Evolutionary conservation across 2,329 filamentous ascomycete species (phyloP).

Genomic region (Nemania diffusa): DNA sequence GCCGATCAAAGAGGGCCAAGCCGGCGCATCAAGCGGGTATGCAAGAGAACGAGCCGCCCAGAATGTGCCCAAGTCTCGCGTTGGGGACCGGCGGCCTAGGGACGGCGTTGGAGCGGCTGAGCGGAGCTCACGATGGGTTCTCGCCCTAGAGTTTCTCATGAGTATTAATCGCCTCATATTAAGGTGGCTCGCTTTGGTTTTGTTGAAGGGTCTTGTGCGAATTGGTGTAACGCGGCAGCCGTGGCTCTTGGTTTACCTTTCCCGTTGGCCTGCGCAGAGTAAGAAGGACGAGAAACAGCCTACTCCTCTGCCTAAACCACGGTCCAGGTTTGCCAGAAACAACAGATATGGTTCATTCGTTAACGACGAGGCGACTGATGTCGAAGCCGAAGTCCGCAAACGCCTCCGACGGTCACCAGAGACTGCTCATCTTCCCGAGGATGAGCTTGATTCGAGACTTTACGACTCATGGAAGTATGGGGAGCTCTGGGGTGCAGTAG

Average conservation of each 20-base stretch:
- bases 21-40: constrained; percentile 66
- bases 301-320: constrained; percentile 29
- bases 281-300: constrained; percentile 44
- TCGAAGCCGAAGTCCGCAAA: constrained; percentile 81
- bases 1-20: constrained; percentile 61
- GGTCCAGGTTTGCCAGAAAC: constrained; percentile 59
- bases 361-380: constrained; percentile 74
- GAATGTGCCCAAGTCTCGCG: constrained; percentile 60
- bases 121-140: constrained; percentile 80
- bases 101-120: constrained; percentile 83
- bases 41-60: constrained; percentile 76
- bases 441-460: constrained; percentile 75
- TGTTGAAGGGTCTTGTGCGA: constrained; percentile 64
- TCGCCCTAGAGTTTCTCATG: constrained; percentile 78
- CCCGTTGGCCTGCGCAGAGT: constrained; percentile 53
- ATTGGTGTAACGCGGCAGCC: constrained; percentile 72
- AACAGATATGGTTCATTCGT: constrained; percentile 66
- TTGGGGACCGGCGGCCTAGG: constrained; percentile 58
- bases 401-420: constrained; percentile 58
- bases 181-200: constrained; percentile 65
- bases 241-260: constrained; percentile 68
- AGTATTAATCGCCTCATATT: constrained; percentile 76
- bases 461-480: constrained; percentile 88
- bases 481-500: constrained; percentile 85
- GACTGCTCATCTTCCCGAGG: constrained; percentile 63